Conservation (phyloP, 2,329 filamentous ascomycete genomes). For the Xylariaceae sp. region DNA sequence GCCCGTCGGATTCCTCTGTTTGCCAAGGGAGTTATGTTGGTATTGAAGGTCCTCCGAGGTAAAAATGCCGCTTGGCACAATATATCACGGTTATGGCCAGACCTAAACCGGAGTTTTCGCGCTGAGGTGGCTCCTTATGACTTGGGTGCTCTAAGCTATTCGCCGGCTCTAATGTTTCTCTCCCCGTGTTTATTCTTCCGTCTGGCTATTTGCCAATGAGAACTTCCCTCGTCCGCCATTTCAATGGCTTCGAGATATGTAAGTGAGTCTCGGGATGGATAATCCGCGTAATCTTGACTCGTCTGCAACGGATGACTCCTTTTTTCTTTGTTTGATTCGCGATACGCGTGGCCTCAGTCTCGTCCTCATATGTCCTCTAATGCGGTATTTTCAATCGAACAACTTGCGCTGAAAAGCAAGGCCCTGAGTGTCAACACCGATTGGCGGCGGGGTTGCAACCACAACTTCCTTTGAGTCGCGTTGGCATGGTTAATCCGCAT, state of each 20-base stretch:
- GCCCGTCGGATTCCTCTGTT: not conserved
- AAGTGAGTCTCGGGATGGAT: not conserved
- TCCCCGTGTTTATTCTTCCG: not conserved
- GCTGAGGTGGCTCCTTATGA: not conserved
- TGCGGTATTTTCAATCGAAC: too few species aligned
- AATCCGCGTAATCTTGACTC: not conserved
- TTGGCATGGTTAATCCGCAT: slow-evolving; percentile 28
- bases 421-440: not conserved
- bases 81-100: not conserved
- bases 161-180: not conserved
- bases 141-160: not conserved
- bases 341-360: not conserved
- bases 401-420: too few species aligned
- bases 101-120: not conserved
- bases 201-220: not conserved
- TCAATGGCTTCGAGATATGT: not conserved
- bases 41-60: not conserved
- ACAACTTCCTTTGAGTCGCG: not conserved
- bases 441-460: not conserved
- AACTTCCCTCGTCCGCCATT: not conserved
- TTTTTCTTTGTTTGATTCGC: too few species aligned
- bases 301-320: not conserved
- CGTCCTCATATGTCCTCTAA: too few species aligned
- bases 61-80: not conserved
- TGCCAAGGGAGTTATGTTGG: not conserved